Conservation (phyloP, 208 protist species). For the Porcisia deanei region DNA sequence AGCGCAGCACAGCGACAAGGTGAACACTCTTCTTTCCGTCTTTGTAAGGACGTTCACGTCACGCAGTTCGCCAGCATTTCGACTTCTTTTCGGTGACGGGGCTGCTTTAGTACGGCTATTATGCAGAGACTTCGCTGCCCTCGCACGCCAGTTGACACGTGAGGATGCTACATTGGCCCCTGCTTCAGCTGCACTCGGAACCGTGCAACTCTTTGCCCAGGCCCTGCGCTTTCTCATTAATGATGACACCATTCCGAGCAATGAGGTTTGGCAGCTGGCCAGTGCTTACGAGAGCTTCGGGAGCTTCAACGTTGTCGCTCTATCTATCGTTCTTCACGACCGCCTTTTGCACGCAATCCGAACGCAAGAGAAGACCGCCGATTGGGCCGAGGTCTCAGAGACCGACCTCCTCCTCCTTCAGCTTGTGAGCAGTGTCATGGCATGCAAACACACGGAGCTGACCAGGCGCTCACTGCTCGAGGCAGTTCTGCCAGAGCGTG, state of each 20-base stretch:
- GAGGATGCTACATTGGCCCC: conserved; percentile 2
- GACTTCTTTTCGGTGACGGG: conserved; percentile 40
- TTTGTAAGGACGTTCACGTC: conserved; percentile 36
- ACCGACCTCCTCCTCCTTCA: conserved; percentile 21
- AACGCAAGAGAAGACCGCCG: neutral
- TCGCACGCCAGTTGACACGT: conserved; percentile 4
- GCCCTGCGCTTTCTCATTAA: conserved; percentile 23
- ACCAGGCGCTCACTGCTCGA: conserved; percentile 33
- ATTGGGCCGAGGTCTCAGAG: conserved; percentile 3
- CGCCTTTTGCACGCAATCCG: conserved; percentile 15
- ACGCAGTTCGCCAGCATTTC: conserved; percentile 36
- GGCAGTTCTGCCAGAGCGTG: conserved; percentile 23
- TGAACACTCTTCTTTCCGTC: conserved; percentile 39
- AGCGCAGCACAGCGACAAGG: conserved; percentile 30
- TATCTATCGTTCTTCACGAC: conserved; percentile 31
- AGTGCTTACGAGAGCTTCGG: conserved; percentile 33
- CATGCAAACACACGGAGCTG: conserved; percentile 35
- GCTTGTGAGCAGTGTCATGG: conserved; percentile 23
- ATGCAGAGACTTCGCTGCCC: conserved; percentile 30
- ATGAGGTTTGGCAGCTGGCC: conserved; percentile 21
- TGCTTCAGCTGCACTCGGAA: conserved; percentile 5
- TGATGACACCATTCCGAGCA: conserved; percentile 13
- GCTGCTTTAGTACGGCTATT: conserved; percentile 33
- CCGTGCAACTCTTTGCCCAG: conserved; percentile 25
- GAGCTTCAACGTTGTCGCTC: conserved; percentile 32